These are phyloP conservation scores for Tylopilus orsonianus DNA, from an alignment of 1,284 basidiomycete genomes.

Conservation along the genomic window DNA sequence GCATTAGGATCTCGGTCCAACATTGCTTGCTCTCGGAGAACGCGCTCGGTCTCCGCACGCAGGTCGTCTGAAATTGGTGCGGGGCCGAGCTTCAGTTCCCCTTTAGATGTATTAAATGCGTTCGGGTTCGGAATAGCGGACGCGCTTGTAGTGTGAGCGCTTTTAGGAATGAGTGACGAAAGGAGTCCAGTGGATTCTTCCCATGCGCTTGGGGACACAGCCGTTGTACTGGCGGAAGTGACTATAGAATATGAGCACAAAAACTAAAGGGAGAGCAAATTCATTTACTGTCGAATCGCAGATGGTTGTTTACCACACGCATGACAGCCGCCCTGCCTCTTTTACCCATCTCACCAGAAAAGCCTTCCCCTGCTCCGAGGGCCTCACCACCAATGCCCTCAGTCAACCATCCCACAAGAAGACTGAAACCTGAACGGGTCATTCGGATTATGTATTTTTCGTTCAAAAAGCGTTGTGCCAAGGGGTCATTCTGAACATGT, in stretches of 20 bases:
- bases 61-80: constrained; percentile 78
- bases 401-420: constrained; percentile 95
- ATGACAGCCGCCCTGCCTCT: constrained; percentile 83
- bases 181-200: constrained; percentile 83
- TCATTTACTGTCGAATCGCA: constrained; percentile 84
- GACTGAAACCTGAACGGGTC: constrained; percentile 88
- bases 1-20: constrained; percentile 64
- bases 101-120: constrained; percentile 72
- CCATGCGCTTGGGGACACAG: constrained; percentile 64
- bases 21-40: constrained; percentile 69
- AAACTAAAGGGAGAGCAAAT: constrained; percentile 9
- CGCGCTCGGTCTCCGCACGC: constrained; percentile 74
- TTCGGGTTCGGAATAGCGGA: constrained; percentile 51
- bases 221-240: constrained; percentile 66
- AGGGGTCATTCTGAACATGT: constrained; percentile 83
- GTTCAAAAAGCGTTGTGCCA: constrained; percentile 83
- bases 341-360: constrained; percentile 78
- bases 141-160: constrained; percentile 30
- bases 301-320: constrained; percentile 91
- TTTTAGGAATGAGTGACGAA: constrained; percentile 71
- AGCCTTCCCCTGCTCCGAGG: constrained; percentile 77
- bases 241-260: constrained; percentile 45
- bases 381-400: constrained; percentile 89
- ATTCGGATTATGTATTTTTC: constrained; percentile 92
- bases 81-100: constrained; percentile 82